Evolutionary conservation across 768 basidiomycete species (phyloP), one percentile per base, ranked within the genome.

Genomic region (Pulveroboletus ravenelii): DNA sequence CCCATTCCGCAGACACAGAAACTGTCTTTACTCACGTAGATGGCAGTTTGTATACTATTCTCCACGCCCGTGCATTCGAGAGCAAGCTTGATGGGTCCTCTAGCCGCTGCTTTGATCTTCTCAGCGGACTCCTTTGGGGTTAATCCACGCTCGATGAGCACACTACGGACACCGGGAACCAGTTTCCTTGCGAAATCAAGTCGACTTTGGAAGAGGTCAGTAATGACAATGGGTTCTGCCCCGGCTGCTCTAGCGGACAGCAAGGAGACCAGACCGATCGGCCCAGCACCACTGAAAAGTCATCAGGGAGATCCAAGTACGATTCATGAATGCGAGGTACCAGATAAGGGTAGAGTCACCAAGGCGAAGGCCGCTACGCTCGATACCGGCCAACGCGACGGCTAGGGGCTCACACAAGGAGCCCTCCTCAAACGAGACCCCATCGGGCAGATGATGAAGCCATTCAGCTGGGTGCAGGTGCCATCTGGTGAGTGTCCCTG

Each of bases 221-320:
- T 85, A 35, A 85, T 85, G 43, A 85, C 72, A 52, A 85, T 78
- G 6, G 84, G 84, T 50, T 85, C 82, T 14, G 83, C 84, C 7
- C 84, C 84, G 37, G 84, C 84, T 41, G 84, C 84, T 40, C 81
- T 73, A 7, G 82, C 80, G 44, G 83, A 79, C 29, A 85, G 73
- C 17, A 85, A 71, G 15, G 83, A 72, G 23, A 81, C 70, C 18
- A 85, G 71, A 15, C 84, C 84, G 47, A 86, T 85, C 3, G 84
- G 84, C 15, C 84, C 84, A 20, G 83, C 80, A 48, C 84, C 84
- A 59, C 82, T 84, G 50, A 43, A 50, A 32, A 45, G 17, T 13
- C 23, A 38, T 66, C 39, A 67, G 65, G 35, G 18, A 27, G 12
- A 43, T 25, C 43, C 37, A n/a, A 43, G 18, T 14, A 25, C 20